phyloP scores from a whole-genome alignment of 2,329 filamentous ascomycete genomes.

The Trichoderma semiorbis region DNA sequence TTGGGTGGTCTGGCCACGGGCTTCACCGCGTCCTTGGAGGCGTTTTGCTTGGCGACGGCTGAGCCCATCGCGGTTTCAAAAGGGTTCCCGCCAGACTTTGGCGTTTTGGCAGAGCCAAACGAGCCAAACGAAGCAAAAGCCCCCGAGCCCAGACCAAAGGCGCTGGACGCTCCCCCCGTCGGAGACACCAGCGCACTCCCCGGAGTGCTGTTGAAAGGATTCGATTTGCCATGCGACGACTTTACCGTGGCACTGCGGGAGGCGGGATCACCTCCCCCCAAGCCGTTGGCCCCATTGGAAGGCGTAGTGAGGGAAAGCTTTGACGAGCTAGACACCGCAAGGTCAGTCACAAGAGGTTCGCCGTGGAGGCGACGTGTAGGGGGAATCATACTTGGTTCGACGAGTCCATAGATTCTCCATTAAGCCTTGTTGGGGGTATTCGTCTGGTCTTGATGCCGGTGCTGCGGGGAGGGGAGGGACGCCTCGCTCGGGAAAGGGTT shows the following conservation, averaged over 20 bases:
- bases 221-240: constrained; percentile 72
- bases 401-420: constrained; percentile 74
- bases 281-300: constrained; percentile 52
- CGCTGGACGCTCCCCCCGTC: constrained; percentile 68
- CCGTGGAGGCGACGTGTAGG: not conserved
- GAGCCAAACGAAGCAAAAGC: constrained; percentile 77
- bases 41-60: constrained; percentile 31
- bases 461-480: constrained; percentile 21
- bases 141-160: constrained; percentile 90
- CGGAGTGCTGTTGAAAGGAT: constrained; percentile 76
- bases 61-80: constrained; percentile 69
- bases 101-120: constrained; percentile 72
- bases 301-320: constrained; percentile 88
- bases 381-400: constrained; percentile 68
- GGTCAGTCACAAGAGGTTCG: constrained; percentile 20
- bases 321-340: constrained; percentile 57
- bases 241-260: constrained; percentile 65
- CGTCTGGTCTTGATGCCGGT: constrained; percentile 13
- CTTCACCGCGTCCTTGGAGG: constrained; percentile 33
- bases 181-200: constrained; percentile 46
- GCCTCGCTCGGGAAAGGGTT: constrained; percentile 22
- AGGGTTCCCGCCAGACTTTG: constrained; percentile 76
- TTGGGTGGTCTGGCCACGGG: constrained; percentile 29
- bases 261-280: constrained; percentile 51
- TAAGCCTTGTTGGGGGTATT: constrained; percentile 34